Percentiles rank a stretch among this genome's conserved stretches.
These are phyloP conservation scores for Prillingera fragicola DNA, from an alignment of 1,284 basidiomycete species.

Conservation along the genomic window DNA sequence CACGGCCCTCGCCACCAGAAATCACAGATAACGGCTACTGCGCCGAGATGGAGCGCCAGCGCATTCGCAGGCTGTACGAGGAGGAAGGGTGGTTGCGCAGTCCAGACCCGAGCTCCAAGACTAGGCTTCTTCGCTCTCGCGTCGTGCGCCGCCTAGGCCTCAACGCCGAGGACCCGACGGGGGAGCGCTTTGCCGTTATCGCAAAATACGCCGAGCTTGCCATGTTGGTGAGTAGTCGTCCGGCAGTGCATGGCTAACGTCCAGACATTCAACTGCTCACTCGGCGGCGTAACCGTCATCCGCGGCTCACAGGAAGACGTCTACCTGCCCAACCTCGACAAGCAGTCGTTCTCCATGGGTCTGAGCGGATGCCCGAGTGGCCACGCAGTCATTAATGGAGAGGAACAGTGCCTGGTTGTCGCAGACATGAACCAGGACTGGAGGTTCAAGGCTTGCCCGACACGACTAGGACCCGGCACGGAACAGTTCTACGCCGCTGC, in stretches of 20 bases:
- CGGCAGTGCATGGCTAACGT: neutral
- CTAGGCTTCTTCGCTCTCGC: constrained; percentile 1
- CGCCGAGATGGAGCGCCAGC: constrained; percentile 10
- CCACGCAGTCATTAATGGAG: constrained; percentile 14
- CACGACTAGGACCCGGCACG: neutral
- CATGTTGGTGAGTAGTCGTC: constrained; percentile 19
- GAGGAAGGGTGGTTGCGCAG: constrained; percentile 34
- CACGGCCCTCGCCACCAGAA: constrained; percentile 4
- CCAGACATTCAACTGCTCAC: constrained; percentile 17
- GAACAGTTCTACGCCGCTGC: constrained; percentile 35
- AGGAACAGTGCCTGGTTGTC: constrained; percentile 26
- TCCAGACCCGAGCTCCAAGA: constrained; percentile 10
- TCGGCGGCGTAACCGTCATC: constrained; percentile 12
- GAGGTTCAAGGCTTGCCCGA: constrained; percentile 31
- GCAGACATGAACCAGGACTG: constrained; percentile 33
- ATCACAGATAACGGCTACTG: constrained; percentile 3
- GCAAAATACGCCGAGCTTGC: constrained; percentile 36
- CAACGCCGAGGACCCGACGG: constrained; percentile 18
- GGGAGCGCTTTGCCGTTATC: constrained; percentile 27
- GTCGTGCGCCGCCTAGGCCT: constrained; percentile 26
- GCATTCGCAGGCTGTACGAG: constrained; percentile 27
- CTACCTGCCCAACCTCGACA: neutral
- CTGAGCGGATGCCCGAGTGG: too few relatives aligned
- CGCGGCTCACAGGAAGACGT: constrained; percentile 10
- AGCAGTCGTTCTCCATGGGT: neutral